Evolutionary conservation across 2,329 filamentous ascomycete genomes (phyloP), one percentile per base, ranked within the genome.

Genomic region (Leptographium procerum): DNA sequence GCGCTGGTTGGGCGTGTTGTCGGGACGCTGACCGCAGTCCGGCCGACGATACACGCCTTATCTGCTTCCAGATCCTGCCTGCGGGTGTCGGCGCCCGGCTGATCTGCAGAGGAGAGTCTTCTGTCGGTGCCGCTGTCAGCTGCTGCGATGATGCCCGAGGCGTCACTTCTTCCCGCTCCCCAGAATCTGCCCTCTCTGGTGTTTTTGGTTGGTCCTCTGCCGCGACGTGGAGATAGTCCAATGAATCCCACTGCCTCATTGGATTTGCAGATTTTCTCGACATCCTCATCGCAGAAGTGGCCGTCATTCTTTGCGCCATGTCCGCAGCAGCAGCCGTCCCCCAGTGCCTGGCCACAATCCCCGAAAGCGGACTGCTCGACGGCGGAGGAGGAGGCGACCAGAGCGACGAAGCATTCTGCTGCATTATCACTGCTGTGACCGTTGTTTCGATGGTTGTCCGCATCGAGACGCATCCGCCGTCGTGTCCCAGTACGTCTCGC

Each of bases 371-470:
- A 48, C 72, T 74, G 0, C 70, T 64, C 1, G 66, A 61, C 3
- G 70, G 69, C 4, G 65, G 65, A 2, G 70, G 70, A 13, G 69
- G 71, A 3, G 77, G 76, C 5, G 77, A 81, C 81, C 80, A 84
- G 26, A 71, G 68, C 0, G 81, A 83, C 9, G 69, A 61, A 0
- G 71, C 65, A 62, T 78, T 76, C 58, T 77, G 73, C 43, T 76
- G 70, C 57, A 74, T 77, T 52, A 85, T 73, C 14, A 72, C 69
- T 10, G 80, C 81, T 3, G 71, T 77, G 6, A 72, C 77, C 16
- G 72, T 74, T 5, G 82, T 85, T 62, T 80, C 74, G 26, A 85
- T 66, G 16, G 66, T 73, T 34, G 80, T 85, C 31, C 73, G 70
- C 26, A 76, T 66, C 13, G 68, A 68, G 19, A 69, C 70, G 26